Evolutionary conservation across 371 early-diverging fungal species (phyloP), one percentile per base, ranked within the genome.

Genomic region (Choanephora cucurbitarum): DNA sequence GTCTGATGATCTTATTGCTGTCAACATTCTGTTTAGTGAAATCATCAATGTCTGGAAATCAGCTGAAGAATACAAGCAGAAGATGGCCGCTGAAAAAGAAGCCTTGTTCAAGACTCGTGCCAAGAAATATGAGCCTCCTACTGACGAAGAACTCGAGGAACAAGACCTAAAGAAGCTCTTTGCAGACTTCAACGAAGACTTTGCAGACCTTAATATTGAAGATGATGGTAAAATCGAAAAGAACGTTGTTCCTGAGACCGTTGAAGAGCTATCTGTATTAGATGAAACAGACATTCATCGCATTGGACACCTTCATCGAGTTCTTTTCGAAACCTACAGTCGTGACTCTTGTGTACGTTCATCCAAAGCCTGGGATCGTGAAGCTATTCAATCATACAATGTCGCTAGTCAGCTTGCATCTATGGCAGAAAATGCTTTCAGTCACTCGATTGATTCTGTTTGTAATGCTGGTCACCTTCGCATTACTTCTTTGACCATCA

Each of bases 61-160:
- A 18, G 86, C 89, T 11, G 86, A 87, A 55, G 86, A 86, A 9
- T 82, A 86, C 57, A 84, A 85, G 40, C 79, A 78, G 24, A 77
- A 80, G 62, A 62, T 84, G 56, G 86, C 85, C 14, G 79, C 79
- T 6, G 93, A 93, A 65, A 82, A 88, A 47, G 86, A 90, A 43
- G 77, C 77, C 11, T 71, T 93, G 45, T 95, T 86, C 78, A 89
- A 87, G 65, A 83, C 81, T 50, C 86, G 88, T 40, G 80, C 82
- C 39, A 81, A 78, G 57, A 82, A 77, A 40, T 81, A 89, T 43
- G 80, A 85, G 21, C 76, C 86, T 46, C 59, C 74, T 21, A 84
- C 85, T 15, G 90, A 89, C 23, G 92, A 91, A 53, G 89, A 88
- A 37, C 71, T 82, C 1, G 89, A 90, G 23, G 91, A 89, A 55